Percentiles rank a stretch among this genome's conserved stretches.
Conservation (phyloP, 129 eudicot genomes). For the Artemisia tridentata region DNA sequence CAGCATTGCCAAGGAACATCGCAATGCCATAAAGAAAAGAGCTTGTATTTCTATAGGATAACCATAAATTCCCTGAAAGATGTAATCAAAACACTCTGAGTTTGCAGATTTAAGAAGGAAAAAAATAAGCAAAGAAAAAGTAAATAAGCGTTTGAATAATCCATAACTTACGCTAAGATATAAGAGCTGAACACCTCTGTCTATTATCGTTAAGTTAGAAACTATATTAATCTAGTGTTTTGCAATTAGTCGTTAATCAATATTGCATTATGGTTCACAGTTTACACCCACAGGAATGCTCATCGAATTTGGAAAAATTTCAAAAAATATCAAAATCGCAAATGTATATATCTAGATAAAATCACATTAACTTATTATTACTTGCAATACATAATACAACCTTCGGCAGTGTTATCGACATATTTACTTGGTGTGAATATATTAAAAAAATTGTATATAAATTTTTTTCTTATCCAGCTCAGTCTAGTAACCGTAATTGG, state of each 20-base stretch:
- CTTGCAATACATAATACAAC: not conserved
- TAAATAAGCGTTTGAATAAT: not conserved
- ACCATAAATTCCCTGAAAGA: conserved; percentile 70
- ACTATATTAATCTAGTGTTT: not conserved
- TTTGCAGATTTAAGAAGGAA: not conserved
- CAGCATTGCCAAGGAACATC: conserved; percentile 58
- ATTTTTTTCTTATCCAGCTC: no score
- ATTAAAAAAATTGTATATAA: no score
- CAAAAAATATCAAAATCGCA: not conserved
- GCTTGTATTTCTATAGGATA: conserved; percentile 85
- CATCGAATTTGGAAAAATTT: not conserved
- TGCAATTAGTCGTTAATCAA: conserved; percentile 6
- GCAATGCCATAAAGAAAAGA: conserved; percentile 72
- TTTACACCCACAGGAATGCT: not conserved
- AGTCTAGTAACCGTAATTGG: no score
- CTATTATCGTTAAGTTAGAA: not conserved
- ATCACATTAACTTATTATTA: not conserved
- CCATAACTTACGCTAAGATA: not conserved
- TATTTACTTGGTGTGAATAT: not conserved
- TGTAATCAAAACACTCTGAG: not conserved
- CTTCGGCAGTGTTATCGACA: no score
- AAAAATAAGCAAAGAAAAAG: not conserved
- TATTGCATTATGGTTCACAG: not conserved
- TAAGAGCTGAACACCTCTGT: not conserved
- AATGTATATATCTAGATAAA: not conserved